Conservation (phyloP, 345 rosid species). For the Eucalyptus leucophloia region DNA sequence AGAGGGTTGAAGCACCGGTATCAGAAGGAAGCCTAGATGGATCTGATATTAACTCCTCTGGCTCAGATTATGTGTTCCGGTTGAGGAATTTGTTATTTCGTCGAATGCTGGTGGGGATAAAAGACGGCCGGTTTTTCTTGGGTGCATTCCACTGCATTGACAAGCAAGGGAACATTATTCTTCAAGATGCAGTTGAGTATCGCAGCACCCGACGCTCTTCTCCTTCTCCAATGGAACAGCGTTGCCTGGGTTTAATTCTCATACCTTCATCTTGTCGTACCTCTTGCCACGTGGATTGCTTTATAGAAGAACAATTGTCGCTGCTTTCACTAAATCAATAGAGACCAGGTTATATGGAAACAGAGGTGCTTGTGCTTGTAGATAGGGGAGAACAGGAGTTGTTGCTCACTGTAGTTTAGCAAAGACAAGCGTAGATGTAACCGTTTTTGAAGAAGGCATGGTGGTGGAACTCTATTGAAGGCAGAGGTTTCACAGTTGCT, state of each 20-base stretch:
- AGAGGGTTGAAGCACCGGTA: background rate
- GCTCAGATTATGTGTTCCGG: conserved; percentile 24
- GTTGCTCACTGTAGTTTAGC: background rate
- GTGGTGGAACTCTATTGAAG: background rate
- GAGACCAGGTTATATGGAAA: background rate
- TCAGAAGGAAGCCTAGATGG: conserved; percentile 6
- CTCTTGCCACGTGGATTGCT: conserved; percentile 56
- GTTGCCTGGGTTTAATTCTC: conserved; percentile 77
- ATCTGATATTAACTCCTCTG: conserved; percentile 5
- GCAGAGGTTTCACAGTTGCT: background rate
- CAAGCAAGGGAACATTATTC: conserved; percentile 85
- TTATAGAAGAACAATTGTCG: conserved; percentile 14
- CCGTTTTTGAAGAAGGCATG: background rate
- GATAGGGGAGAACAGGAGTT: background rate
- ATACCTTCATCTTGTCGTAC: conserved; percentile 55
- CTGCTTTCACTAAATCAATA: conserved; percentile 11
- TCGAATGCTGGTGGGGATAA: conserved; percentile 68
- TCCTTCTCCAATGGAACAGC: conserved; percentile 79
- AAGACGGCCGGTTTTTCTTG: conserved; percentile 85
- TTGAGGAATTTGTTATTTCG: conserved; percentile 57
- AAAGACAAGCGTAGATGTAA: background rate
- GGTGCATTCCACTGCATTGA: conserved; percentile 88
- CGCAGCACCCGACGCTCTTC: conserved; percentile 63
- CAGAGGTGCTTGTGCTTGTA: background rate
- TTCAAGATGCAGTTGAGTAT: conserved; percentile 82